These are phyloP conservation scores for Ensete ventricosum DNA, from an alignment of 176 grass and related monocot genomes.

Conservation along the genomic window DNA sequence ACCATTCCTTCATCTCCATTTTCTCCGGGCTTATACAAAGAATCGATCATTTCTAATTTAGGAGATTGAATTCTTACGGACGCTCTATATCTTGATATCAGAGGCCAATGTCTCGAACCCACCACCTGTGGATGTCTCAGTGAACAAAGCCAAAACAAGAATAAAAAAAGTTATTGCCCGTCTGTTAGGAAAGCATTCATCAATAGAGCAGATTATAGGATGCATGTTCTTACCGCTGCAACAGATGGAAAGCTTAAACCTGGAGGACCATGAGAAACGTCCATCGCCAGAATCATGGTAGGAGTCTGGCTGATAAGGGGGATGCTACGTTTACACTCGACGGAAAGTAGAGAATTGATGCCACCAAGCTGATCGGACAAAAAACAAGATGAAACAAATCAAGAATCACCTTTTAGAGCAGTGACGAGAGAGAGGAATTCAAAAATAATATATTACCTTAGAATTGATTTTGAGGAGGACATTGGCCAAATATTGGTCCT, in stretches of 20 bases:
- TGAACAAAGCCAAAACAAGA: neutral
- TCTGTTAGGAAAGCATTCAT: too few relatives aligned
- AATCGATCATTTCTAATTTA: constrained; percentile 73
- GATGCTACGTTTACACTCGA: constrained; percentile 40
- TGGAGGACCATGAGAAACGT: constrained; percentile 76
- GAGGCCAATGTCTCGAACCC: constrained; percentile 53
- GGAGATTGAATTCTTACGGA: constrained; percentile 60
- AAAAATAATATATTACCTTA: constrained; percentile 36
- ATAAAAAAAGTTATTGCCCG: neutral
- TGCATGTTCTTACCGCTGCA: constrained; percentile 38
- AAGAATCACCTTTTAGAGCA: too few relatives aligned
- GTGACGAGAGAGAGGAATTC: too few relatives aligned
- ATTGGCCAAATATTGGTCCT: constrained; percentile 90
- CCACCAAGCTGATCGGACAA: constrained; percentile 56
- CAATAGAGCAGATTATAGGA: neutral
- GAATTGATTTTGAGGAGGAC: constrained; percentile 93
- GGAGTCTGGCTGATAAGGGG: constrained; percentile 44
- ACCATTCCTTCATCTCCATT: constrained; percentile 63
- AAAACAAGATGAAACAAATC: neutral
- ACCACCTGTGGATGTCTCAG: constrained; percentile 33
- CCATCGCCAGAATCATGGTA: constrained; percentile 75
- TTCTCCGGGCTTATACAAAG: constrained; percentile 47
- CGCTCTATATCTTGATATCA: constrained; percentile 64
- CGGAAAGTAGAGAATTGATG: constrained; percentile 53
- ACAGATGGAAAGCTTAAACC: constrained; percentile 65